A percentile compares a stretch with the other conserved stretches of the same genome.
These are phyloP conservation scores for Populus alba DNA, from an alignment of 345 rosid genomes.

Conservation along the genomic window DNA sequence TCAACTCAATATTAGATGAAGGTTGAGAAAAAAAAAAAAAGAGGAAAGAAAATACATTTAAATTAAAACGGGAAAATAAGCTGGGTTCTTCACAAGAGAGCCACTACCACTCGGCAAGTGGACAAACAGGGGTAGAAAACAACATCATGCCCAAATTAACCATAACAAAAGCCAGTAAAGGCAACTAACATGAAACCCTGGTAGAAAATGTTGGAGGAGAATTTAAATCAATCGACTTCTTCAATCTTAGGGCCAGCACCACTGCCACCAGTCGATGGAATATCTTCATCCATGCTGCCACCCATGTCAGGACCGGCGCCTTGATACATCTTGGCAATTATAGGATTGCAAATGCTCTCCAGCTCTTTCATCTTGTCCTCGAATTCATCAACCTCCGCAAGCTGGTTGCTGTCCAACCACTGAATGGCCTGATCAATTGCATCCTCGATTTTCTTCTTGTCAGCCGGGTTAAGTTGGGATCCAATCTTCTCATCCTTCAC, in stretches of 20 bases:
- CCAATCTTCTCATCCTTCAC: conserved; percentile 22
- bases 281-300: conserved; percentile 14
- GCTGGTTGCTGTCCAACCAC: conserved; percentile 26
- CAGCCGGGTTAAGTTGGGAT: conserved; percentile 13
- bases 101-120: too few relatives aligned
- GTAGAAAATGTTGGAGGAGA: background rate
- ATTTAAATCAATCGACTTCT: conserved; percentile 17
- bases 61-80: too few relatives aligned
- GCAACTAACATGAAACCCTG: background rate
- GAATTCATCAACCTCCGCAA: conserved; percentile 22
- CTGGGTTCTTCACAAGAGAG: too few relatives aligned
- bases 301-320: conserved; percentile 19
- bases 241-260: conserved; percentile 22
- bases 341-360: conserved; percentile 26
- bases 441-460: conserved; percentile 24
- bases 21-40: too few relatives aligned
- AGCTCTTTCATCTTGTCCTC: conserved; percentile 26
- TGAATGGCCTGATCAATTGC: conserved; percentile 17
- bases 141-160: background rate
- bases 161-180: background rate
- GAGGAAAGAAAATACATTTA: too few relatives aligned
- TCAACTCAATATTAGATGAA: too few relatives aligned
- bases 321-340: conserved; percentile 18
- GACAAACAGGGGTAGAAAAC: too few relatives aligned
- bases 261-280: conserved; percentile 13